phyloP scores from a whole-genome alignment of 176 grass and related monocot species.

The Cenchrus fungigraminus region DNA sequence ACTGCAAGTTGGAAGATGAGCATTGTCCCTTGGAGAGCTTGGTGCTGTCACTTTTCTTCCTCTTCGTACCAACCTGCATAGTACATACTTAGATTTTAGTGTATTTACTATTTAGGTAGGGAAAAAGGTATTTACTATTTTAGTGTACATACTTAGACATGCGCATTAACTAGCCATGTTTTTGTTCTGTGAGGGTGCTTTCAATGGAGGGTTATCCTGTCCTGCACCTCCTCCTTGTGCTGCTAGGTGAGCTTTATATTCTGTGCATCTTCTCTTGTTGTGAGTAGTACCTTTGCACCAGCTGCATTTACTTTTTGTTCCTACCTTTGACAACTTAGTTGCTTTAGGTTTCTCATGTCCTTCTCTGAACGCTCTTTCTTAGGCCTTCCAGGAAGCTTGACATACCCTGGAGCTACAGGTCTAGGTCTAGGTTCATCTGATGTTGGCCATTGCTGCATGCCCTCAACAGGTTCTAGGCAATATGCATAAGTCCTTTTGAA shows the following conservation, averaged over 20 bases:
- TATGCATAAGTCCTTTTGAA: neutral
- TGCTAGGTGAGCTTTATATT: neutral
- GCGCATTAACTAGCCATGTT: neutral
- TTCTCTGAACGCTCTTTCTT: neutral
- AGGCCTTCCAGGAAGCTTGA: neutral
- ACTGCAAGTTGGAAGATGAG: neutral
- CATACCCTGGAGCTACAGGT: neutral
- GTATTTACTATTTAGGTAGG: too few relatives aligned
- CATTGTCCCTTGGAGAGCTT: neutral
- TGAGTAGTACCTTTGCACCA: neutral
- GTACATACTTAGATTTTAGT: too few relatives aligned
- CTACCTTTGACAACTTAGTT: neutral
- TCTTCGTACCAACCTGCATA: neutral
- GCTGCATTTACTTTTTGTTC: neutral
- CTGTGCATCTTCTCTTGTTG: neutral
- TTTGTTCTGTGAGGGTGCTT: neutral
- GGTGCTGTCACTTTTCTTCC: neutral
- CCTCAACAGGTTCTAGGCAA: neutral
- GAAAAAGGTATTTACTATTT: too few relatives aligned
- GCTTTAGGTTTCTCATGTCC: constrained; percentile 1
- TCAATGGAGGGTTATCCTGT: too few relatives aligned
- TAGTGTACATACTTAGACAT: too few relatives aligned
- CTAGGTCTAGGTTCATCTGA: neutral
- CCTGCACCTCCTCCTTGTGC: neutral
- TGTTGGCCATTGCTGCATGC: neutral